A percentile compares a stretch with the other conserved stretches of the same genome.
These are phyloP conservation scores for Barnettozyma pratensis DNA, from an alignment of 805 yeast species.

Conservation along the genomic window DNA sequence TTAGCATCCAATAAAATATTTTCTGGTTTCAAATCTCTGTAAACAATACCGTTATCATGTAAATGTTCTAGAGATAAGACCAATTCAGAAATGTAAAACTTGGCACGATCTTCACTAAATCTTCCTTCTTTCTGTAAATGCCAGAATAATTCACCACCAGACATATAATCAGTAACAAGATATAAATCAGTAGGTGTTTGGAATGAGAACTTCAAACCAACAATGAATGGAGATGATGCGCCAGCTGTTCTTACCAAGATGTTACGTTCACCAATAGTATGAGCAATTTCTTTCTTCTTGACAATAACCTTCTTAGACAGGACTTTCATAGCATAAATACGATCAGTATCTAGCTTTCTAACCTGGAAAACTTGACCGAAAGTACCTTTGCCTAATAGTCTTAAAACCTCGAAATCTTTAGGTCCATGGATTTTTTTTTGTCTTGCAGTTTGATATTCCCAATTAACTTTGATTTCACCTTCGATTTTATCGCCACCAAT, in stretches of 20 bases:
- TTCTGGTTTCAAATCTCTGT: conserved; percentile 96
- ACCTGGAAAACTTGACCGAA: conserved; percentile 98
- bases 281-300: conserved; percentile 95
- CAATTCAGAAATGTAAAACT: conserved; percentile 94
- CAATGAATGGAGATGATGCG: conserved; percentile 87
- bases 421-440: conserved; percentile 83
- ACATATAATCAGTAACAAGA: conserved; percentile 94
- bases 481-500: conserved; percentile 60
- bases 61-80: conserved; percentile 90
- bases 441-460: conserved; percentile 64
- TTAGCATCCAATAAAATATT: conserved; percentile 92
- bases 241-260: conserved; percentile 90
- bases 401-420: conserved; percentile 85
- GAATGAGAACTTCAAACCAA: conserved; percentile 91
- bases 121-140: conserved; percentile 96
- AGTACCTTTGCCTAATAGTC: conserved; percentile 92
- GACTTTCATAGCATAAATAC: conserved; percentile 97
- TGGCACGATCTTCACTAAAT: conserved; percentile 89
- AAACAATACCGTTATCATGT: conserved; percentile 93
- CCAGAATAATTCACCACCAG: conserved; percentile 97
- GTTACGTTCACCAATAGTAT: conserved; percentile 95
- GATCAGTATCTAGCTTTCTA: conserved; percentile 78
- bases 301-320: conserved; percentile 92
- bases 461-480: conserved; percentile 72
- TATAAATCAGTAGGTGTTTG: conserved; percentile 93